Evolutionary conservation across 257 asterid species (phyloP).

Genomic region (Plantago elongata): DNA sequence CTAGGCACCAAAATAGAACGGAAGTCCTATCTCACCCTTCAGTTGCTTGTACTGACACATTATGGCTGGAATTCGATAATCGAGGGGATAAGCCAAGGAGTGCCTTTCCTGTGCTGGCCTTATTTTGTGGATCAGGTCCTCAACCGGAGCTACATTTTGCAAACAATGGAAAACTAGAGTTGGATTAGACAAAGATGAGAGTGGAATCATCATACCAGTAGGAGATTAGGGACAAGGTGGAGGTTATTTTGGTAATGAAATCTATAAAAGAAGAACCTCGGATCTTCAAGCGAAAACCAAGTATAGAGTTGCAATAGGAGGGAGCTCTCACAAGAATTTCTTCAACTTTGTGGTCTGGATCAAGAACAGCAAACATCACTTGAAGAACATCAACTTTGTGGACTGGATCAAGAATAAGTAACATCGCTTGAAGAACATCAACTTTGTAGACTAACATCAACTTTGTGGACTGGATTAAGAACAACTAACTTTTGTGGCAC

Average conservation of each 20-base stretch:
- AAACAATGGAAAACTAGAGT: slow-evolving; percentile 16
- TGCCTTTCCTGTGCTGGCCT: slow-evolving; percentile 24
- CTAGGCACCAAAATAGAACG: slow-evolving; percentile 24
- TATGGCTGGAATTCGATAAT: slow-evolving; percentile 24
- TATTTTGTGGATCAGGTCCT: slow-evolving; percentile 18
- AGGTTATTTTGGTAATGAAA: slow-evolving; percentile 24
- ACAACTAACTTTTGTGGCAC: no score
- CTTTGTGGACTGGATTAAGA: no score
- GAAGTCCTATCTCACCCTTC: slow-evolving; percentile 21
- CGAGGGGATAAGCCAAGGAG: slow-evolving; percentile 20
- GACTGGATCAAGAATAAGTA: no score
- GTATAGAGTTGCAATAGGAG: slow-evolving; percentile 25
- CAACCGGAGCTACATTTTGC: slow-evolving; percentile 19
- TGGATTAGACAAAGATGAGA: slow-evolving; percentile 25
- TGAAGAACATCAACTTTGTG: no score
- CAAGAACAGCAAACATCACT: slow-evolving; percentile 17
- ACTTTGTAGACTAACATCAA: no score
- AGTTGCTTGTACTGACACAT: slow-evolving; percentile 20
- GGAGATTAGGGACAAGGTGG: slow-evolving; percentile 33
- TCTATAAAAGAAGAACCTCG: slow-evolving; percentile 23
- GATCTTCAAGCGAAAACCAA: slow-evolving; percentile 29
- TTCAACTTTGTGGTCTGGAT: slow-evolving; percentile 39
- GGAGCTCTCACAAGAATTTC: slow-evolving; percentile 35
- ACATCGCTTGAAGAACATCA: no score
- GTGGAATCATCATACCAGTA: slow-evolving; percentile 24